phyloP scores from a whole-genome alignment of 129 eudicot genomes.

The Daucus carota region DH1_v3.0 NC_030384.2:50380501-50381000 shows the following conservation, averaged over 20 bases:
- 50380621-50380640: slow-evolving; percentile 37
- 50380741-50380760: slow-evolving; percentile 43
- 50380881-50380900: slow-evolving; percentile 32
- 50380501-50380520: background rate
- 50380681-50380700: slow-evolving; percentile 37
- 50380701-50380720: background rate
- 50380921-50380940: slow-evolving; percentile 30
- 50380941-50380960: slow-evolving; percentile 33
- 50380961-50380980: slow-evolving; percentile 34
- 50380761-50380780: slow-evolving; percentile 29
- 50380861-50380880: slow-evolving; percentile 31
- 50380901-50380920: slow-evolving; percentile 24
- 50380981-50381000: slow-evolving; percentile 38
- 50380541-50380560: slow-evolving; percentile 54
- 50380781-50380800: slow-evolving; percentile 26
- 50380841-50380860: slow-evolving; percentile 28
- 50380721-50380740: slow-evolving; percentile 29
- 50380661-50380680: slow-evolving; percentile 32
- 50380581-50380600: slow-evolving; percentile 65
- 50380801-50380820: slow-evolving; percentile 27
- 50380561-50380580: slow-evolving; percentile 50
- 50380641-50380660: slow-evolving; percentile 28
- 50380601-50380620: slow-evolving; percentile 34
- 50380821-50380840: slow-evolving; percentile 20
- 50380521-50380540: slow-evolving; percentile 19